A percentile compares a stretch with the other conserved stretches of the same genome.
These are phyloP conservation scores for Zygoascus bituminiphila DNA, from an alignment of 805 yeast genomes.

Conservation along the genomic window DNA sequence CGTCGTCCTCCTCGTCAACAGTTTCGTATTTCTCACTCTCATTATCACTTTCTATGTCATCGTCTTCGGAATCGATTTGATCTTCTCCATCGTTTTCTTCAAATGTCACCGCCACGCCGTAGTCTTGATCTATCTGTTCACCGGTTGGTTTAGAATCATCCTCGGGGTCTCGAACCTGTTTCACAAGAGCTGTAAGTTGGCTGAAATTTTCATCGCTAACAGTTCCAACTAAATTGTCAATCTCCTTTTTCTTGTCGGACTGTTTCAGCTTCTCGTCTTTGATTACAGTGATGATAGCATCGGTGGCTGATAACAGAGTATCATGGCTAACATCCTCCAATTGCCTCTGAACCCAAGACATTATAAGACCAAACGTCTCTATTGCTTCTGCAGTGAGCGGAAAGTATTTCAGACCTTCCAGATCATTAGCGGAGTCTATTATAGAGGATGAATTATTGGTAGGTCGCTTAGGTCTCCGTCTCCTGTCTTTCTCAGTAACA, in stretches of 20 bases:
- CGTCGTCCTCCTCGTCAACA: conserved; percentile 7
- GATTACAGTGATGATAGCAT: conserved; percentile 48
- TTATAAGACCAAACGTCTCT: conserved; percentile 45
- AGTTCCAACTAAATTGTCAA: conserved; percentile 43
- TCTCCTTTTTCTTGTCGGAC: conserved; percentile 37
- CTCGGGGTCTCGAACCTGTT: conserved; percentile 44
- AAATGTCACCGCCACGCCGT: conserved; percentile 37
- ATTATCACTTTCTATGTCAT: conserved; percentile 13
- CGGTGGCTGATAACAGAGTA: conserved; percentile 56
- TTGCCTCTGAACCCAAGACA: conserved; percentile 47
- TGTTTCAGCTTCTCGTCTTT: conserved; percentile 41
- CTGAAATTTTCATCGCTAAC: conserved; percentile 40
- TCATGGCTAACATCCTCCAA: conserved; percentile 75
- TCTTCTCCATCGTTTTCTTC: conserved; percentile 26
- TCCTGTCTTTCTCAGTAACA: conserved; percentile 4
- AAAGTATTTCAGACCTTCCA: conserved; percentile 49
- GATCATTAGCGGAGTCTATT: conserved; percentile 25
- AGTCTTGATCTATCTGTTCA: conserved; percentile 29
- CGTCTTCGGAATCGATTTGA: conserved; percentile 17
- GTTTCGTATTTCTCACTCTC: conserved; percentile 8
- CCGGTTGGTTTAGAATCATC: conserved; percentile 14
- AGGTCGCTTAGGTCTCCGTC: conserved; percentile 2
- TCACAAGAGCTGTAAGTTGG: conserved; percentile 37
- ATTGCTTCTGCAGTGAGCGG: conserved; percentile 52
- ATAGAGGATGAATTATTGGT: conserved; percentile 19